Evolutionary conservation across 2,329 filamentous ascomycete genomes (phyloP).

Genomic region (Endocalyx cinctus): DNA sequence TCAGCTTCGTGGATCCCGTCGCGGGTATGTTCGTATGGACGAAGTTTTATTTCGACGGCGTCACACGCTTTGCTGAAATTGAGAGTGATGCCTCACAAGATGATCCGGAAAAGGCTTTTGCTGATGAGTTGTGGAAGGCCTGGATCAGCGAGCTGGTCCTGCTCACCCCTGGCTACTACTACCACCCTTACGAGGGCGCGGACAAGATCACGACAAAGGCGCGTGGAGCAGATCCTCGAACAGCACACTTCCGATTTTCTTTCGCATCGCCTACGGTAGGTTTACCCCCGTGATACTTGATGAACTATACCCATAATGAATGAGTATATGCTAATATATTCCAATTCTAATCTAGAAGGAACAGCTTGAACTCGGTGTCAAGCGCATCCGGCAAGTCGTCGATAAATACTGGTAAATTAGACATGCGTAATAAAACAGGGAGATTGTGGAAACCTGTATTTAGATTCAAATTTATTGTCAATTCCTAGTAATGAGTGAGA

Average conservation of each 20-base stretch:
- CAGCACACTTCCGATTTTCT: conserved; percentile 22
- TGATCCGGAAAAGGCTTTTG: conserved; percentile 21
- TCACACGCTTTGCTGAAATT: conserved; percentile 12
- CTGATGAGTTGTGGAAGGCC: conserved; percentile 12
- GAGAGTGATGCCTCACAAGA: conserved; percentile 9
- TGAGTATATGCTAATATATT: conserved; percentile 1
- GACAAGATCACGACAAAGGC: conserved; percentile 20
- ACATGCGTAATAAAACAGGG: neutral
- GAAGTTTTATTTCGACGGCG: conserved; percentile 22
- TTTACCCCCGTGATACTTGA: too few species aligned
- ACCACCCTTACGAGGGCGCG: conserved; percentile 26
- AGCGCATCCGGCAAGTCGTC: conserved; percentile 1
- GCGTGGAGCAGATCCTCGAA: conserved; percentile 15
- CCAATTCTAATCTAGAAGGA: conserved; percentile 8
- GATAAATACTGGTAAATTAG: too few species aligned
- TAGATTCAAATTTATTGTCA: too few species aligned
- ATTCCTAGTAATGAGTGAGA: too few species aligned
- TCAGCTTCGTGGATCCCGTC: conserved; percentile 24
- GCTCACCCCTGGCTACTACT: conserved; percentile 27
- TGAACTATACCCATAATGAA: too few species aligned
- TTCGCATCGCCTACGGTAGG: conserved; percentile 25
- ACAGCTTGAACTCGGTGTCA: conserved; percentile 10
- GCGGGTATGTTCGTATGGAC: conserved; percentile 30
- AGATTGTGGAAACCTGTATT: neutral
- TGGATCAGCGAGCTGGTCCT: conserved; percentile 18